Percentiles rank a stretch among this genome's conserved stretches.
Evolutionary conservation across 371 early-diverging fungal species (phyloP).

Genomic region (Funneliformis caledonium): DNA sequence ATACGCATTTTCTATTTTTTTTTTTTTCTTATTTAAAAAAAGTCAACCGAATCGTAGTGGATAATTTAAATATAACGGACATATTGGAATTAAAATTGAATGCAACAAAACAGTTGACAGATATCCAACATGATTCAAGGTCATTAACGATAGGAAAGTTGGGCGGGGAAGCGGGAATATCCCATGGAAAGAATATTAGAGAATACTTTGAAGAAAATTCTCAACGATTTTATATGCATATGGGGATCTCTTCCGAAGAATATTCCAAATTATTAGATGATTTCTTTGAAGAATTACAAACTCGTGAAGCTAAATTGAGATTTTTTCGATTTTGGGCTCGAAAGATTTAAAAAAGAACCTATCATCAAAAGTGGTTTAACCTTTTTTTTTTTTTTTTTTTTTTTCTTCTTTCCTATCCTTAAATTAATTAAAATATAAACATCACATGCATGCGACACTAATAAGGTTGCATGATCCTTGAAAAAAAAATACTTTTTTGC

Average conservation of each 20-base stretch:
- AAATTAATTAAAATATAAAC: too few species aligned
- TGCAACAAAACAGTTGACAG: background rate
- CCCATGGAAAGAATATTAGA: background rate
- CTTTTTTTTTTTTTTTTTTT: too few species aligned
- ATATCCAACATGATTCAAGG: background rate
- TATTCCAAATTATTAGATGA: background rate
- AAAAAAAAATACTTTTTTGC: too few species aligned
- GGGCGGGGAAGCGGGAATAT: background rate
- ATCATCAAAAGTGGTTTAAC: too few species aligned
- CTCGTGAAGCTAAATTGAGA: background rate
- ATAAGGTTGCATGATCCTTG: too few species aligned
- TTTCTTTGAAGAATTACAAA: background rate
- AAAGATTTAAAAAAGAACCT: background rate
- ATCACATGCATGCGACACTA: too few species aligned
- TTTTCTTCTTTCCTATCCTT: too few species aligned
- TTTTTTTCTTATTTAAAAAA: background rate
- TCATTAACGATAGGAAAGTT: background rate
- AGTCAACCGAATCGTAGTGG: background rate
- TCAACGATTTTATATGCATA: background rate
- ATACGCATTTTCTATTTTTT: too few species aligned
- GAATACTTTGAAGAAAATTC: background rate
- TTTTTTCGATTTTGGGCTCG: background rate
- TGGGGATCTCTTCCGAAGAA: background rate
- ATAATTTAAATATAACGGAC: background rate
- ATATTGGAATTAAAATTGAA: background rate